These are phyloP conservation scores for Leucocoprinus birnbaumii DNA, from an alignment of 768 basidiomycete genomes.

Conservation along the genomic window DNA sequence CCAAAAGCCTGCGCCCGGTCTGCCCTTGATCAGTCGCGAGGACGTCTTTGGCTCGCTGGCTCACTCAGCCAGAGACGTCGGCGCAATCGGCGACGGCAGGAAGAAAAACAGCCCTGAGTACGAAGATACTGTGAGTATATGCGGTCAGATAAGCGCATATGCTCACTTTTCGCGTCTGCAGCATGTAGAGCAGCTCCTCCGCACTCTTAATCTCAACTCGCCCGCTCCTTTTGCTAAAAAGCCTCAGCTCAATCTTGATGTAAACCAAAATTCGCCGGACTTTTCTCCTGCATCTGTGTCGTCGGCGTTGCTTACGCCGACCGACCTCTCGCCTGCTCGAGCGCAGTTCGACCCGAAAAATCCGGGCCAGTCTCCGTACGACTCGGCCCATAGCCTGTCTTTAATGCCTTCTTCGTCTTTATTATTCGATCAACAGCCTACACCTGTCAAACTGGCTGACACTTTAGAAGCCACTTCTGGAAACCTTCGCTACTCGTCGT, in stretches of 20 bases:
- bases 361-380: slow-evolving; percentile 42
- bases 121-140: slow-evolving; percentile 44
- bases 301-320: slow-evolving; percentile 70
- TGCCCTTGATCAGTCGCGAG: slow-evolving; percentile 40
- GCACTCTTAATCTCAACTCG: slow-evolving; percentile 77
- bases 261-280: slow-evolving; percentile 58
- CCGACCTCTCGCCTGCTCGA: slow-evolving; percentile 68
- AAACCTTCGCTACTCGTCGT: slow-evolving; percentile 13
- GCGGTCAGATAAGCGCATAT: slow-evolving; percentile 20
- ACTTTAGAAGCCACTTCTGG: slow-evolving; percentile 17
- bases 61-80: slow-evolving; percentile 43
- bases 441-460: slow-evolving; percentile 19
- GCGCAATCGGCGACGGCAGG: slow-evolving; percentile 80
- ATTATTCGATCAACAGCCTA: slow-evolving; percentile 31
- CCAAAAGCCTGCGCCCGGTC: slow-evolving; percentile 15
- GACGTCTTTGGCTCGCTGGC: slow-evolving; percentile 64
- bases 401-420: slow-evolving; percentile 41
- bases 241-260: slow-evolving; percentile 42
- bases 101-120: slow-evolving; percentile 58
- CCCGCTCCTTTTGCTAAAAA: slow-evolving; percentile 52
- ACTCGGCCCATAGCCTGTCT: slow-evolving; percentile 33
- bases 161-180: slow-evolving; percentile 27
- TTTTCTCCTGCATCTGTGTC: slow-evolving; percentile 72
- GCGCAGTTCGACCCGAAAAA: slow-evolving; percentile 53
- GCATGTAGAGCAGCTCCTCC: slow-evolving; percentile 81